phyloP scores from a whole-genome alignment of 345 rosid species.

The Combretum micranthum region DNA sequence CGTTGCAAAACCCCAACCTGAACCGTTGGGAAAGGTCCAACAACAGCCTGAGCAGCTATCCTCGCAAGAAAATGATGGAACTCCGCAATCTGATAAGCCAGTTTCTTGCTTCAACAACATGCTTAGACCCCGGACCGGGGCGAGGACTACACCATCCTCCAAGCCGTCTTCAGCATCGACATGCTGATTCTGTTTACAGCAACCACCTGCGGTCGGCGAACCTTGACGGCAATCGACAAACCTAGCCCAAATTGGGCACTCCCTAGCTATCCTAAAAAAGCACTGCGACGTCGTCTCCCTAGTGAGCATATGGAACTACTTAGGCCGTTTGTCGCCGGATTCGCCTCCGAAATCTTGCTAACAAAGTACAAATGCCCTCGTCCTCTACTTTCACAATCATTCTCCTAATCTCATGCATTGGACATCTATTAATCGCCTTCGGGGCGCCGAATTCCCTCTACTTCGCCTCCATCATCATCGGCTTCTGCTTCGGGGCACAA shows the following conservation, averaged over 20 bases:
- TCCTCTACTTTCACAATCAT: slow-evolving; percentile 21
- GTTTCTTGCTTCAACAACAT: slow-evolving; percentile 4
- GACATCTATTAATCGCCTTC: slow-evolving; percentile 33
- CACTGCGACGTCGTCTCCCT: slow-evolving; percentile 18
- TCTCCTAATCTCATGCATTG: slow-evolving; percentile 29
- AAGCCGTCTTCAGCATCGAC: slow-evolving; percentile 22
- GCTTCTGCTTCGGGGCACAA: slow-evolving; percentile 41
- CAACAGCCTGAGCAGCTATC: neutral
- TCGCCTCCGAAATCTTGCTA: slow-evolving; percentile 15
- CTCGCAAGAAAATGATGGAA: neutral
- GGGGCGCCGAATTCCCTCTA: slow-evolving; percentile 29
- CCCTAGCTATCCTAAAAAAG: slow-evolving; percentile 12
- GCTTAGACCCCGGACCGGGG: slow-evolving; percentile 18
- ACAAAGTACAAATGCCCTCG: slow-evolving; percentile 18
- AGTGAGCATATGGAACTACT: slow-evolving; percentile 22
- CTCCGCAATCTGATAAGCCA: neutral
- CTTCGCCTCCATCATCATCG: slow-evolving; percentile 23
- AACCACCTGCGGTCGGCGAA: slow-evolving; percentile 19
- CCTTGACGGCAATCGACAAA: slow-evolving; percentile 21
- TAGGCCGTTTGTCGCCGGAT: slow-evolving; percentile 20
- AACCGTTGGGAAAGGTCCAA: neutral
- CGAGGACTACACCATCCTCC: slow-evolving; percentile 21
- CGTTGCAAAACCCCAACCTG: slow-evolving; percentile 1
- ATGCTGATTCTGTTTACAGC: slow-evolving; percentile 18
- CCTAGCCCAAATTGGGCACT: slow-evolving; percentile 15